Conservation (phyloP, 768 basidiomycete species). For the Collybiopsis luxurians region DNA sequence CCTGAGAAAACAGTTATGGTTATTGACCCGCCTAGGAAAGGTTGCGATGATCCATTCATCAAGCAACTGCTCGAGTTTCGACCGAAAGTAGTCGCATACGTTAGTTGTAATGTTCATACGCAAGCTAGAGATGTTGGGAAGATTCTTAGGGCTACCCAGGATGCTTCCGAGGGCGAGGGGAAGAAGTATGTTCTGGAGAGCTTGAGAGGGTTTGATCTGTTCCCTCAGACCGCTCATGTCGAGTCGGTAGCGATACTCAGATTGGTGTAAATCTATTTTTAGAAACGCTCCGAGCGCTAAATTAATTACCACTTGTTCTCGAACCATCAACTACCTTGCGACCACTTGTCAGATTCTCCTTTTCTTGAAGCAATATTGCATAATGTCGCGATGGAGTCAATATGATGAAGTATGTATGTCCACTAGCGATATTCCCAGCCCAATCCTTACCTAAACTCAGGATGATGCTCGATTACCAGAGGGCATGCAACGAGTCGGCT, state of each 20-base stretch:
- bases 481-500: slow-evolving; percentile 68
- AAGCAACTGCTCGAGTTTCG: slow-evolving; percentile 73
- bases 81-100: slow-evolving; percentile 74
- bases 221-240: slow-evolving; percentile 95
- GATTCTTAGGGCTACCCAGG: slow-evolving; percentile 49
- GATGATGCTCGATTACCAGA: slow-evolving; percentile 52
- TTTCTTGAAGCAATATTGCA: too few relatives aligned
- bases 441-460: slow-evolving; percentile 19
- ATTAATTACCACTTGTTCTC: too few relatives aligned
- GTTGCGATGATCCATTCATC: slow-evolving; percentile 80
- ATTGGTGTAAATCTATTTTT: slow-evolving; percentile 25
- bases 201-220: slow-evolving; percentile 87
- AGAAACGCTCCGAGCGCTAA: not conserved
- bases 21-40: slow-evolving; percentile 93
- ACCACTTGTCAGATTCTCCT: too few relatives aligned
- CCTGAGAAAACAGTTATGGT: slow-evolving; percentile 63
- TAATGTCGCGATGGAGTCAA: slow-evolving; percentile 27
- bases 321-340: too few relatives aligned
- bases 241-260: slow-evolving; percentile 76
- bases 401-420: slow-evolving; percentile 17
- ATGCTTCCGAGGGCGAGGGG: slow-evolving; percentile 30
- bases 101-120: slow-evolving; percentile 95
- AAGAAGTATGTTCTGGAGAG: slow-evolving; percentile 76
- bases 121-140: slow-evolving; percentile 85
- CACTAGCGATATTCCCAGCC: not conserved